These are phyloP conservation scores for Rehmannia glutinosa DNA, from an alignment of 257 asterid species.

Conservation along the genomic window DNA sequence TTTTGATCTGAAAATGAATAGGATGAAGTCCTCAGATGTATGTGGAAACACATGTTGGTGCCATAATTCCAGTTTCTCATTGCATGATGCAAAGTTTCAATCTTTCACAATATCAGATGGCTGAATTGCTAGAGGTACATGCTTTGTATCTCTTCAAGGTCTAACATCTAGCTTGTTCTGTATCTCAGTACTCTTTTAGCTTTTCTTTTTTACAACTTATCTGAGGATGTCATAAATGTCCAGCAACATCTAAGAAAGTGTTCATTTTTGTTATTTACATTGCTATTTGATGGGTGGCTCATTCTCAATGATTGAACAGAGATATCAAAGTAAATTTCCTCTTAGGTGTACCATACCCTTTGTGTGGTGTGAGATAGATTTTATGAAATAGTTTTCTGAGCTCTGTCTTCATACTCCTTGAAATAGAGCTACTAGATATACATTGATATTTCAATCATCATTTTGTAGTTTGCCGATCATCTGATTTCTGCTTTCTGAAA, in stretches of 20 bases:
- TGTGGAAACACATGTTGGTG: constrained; percentile 22
- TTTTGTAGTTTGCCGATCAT: background rate
- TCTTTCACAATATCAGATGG: constrained; percentile 21
- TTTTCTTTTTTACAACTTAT: constrained; percentile 4
- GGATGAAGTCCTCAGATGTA: constrained; percentile 39
- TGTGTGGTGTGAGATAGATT: no score
- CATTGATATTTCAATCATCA: constrained; percentile 6
- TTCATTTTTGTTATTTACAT: background rate
- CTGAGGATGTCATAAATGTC: background rate
- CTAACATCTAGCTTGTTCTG: constrained; percentile 5
- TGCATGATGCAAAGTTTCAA: constrained; percentile 23
- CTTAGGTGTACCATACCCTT: no score
- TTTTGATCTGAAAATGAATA: constrained; percentile 47
- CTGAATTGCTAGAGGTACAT: constrained; percentile 41
- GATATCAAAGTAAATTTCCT: no score
- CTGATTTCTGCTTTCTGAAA: constrained; percentile 3
- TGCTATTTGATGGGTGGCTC: background rate
- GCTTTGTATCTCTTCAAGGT: constrained; percentile 8
- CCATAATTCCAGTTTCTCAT: constrained; percentile 18
- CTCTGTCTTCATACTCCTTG: background rate
- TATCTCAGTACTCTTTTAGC: background rate
- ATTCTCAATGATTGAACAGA: background rate
- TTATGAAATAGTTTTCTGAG: background rate
- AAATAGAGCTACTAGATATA: background rate
- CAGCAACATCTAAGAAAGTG: background rate